Evolutionary conservation across 495 filamentous ascomycete genomes (phyloP), one percentile per base, ranked within the genome.

Genomic region (Aspergillus indologenus): DNA sequence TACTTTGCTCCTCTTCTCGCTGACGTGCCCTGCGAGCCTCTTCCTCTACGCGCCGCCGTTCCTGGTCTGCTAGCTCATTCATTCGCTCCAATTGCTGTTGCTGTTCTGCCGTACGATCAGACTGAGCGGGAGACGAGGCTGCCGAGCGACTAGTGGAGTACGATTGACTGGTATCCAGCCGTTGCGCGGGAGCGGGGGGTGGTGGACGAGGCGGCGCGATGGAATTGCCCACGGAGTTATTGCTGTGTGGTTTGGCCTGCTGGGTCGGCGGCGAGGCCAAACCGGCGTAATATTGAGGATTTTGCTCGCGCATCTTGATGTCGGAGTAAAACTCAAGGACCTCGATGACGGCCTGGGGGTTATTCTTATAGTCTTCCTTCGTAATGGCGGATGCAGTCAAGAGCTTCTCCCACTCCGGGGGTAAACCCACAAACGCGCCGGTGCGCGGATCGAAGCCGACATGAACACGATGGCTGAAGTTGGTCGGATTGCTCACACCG

Each of bases 261-360:
- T 77, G 75, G 31, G 73, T 24, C 64, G 62, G 75, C 71, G 19
- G 77, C 72, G 90, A 85, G 3, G 82, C 84, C 50, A 91, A 70
- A 48, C 84, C 86, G n/a, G 85, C 78, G 61, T 90, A 96, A 58
- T 83, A 81, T 59, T 88, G 82, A 3, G 89, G 89, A 65, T 97
- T 86, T 61, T 96, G 87, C 56, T 87, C 84, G 42, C 90, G 83
- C 79, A 92, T 92, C 53, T 89, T 90, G 68, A 96, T 90, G 71
- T 98, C 93, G 0, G 92, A 91, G 79, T 98, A 98, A 75, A 98
- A 98, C 68, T 96, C 90, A 26, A 98, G 80, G 34, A 96, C 95
- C 70, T 98, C 94, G 54, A 98, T 91, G 19, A 98, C 94, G 20
- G 93, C 95, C 72, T 97, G 90, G n/a, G 94, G 94, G 64, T 98